phyloP scores from a whole-genome alignment of 1,284 basidiomycete genomes.

The Lentinula novae-zelandiae region DNA sequence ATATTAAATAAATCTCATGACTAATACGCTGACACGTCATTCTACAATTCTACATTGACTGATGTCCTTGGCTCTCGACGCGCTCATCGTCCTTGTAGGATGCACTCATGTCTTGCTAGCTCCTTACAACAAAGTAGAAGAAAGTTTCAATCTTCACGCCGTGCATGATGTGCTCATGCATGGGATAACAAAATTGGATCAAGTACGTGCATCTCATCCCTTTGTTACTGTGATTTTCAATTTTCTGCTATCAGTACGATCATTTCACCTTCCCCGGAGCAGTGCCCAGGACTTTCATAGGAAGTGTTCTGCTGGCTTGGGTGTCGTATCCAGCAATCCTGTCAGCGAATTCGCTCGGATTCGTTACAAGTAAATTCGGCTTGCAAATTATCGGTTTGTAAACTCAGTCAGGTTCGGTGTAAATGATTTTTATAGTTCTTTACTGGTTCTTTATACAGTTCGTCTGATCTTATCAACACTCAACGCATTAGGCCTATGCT shows the following conservation, averaged over 20 bases:
- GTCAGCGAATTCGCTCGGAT: constrained; percentile 35
- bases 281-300: constrained; percentile 86
- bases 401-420: background rate
- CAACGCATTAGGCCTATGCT: constrained; percentile 64
- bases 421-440: background rate
- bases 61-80: constrained; percentile 38
- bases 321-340: constrained; percentile 42
- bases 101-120: constrained; percentile 71
- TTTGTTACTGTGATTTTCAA: background rate
- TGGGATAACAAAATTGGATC: constrained; percentile 49
- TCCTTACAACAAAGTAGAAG: constrained; percentile 96
- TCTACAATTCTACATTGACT: background rate
- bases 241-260: constrained; percentile 63
- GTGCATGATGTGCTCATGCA: constrained; percentile 85
- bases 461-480: constrained; percentile 70
- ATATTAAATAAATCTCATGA: background rate
- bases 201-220: constrained; percentile 37
- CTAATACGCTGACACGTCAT: background rate
- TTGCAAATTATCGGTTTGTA: constrained; percentile 61
- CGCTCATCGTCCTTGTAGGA: constrained; percentile 51
- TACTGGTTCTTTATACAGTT: constrained; percentile 39
- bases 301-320: constrained; percentile 62
- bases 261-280: constrained; percentile 88
- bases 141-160: constrained; percentile 94
- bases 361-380: constrained; percentile 51